Base-by-base conservation (phyloP, 2,329 filamentous ascomycete species). In the Aspergillus glaucus region DNA sequence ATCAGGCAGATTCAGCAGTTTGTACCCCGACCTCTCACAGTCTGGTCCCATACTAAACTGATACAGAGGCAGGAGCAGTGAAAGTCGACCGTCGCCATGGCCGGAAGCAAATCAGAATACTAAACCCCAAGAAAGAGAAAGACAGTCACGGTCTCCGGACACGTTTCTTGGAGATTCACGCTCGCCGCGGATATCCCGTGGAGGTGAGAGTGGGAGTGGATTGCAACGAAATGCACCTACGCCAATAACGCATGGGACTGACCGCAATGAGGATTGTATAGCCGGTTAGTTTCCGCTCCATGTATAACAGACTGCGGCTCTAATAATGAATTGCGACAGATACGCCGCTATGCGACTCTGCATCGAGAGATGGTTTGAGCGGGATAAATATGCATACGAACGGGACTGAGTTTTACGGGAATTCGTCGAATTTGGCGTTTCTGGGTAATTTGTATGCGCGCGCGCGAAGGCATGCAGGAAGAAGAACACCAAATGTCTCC, bases 351-450 rank as follows among this genome's bases (percentile, higher is more conserved):
- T 46, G 50, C 5, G 57, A 59, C 41, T 55, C 55, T 0, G 50
- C 56, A 22, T 55, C 55, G 8, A 48, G 52, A 46, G 57, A 59
- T 14, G 58, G 58, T 3, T 34, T 63, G n/a, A 60, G 56, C 28
- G 60, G 58, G 8, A 49, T 61, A n/a, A 61, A 63, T 34, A 40
- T 59, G 3, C 57, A 60, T 19, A 62, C 60, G 8, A 62, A 58
- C 41, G 58, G 60, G 22, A 62, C 57, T 2, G 59, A 63, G 43
- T 62, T 63, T 40, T 63, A 62, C 41, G 60, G 60, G 10, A 58
- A 54, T 24, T 61, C 59, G 9, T 60, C 60, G 6, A 63, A 60
- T 19, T n/a, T 63, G 9, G 60, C 60, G 2, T 62, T 62, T 32
- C 50, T 62, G 1, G 57, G 54, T 2, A 61, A 57, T 24, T 44